Evolutionary conservation across 768 basidiomycete genomes (phyloP).

Genomic region (Pisolithus marmoratus): DNA sequence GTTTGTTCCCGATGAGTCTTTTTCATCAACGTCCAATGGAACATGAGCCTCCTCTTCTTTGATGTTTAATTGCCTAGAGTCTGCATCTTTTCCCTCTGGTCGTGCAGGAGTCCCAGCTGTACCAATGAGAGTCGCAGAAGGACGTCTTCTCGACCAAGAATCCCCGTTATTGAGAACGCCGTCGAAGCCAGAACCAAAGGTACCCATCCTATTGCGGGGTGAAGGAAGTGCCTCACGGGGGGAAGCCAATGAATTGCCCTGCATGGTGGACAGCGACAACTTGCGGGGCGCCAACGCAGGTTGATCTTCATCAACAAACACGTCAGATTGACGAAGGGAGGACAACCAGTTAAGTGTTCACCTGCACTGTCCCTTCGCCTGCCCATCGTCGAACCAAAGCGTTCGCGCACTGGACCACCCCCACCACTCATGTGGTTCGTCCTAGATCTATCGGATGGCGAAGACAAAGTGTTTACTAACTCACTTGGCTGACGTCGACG

Average conservation of each 20-base stretch:
- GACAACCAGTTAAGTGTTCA: slow-evolving; percentile 20
- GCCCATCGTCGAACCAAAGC: slow-evolving; percentile 52
- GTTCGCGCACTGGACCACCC: slow-evolving; percentile 56
- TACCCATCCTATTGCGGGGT: slow-evolving; percentile 56
- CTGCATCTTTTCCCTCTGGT: slow-evolving; percentile 35
- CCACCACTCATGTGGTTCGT: slow-evolving; percentile 44
- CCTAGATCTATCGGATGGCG: slow-evolving; percentile 57
- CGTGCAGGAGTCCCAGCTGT: slow-evolving; percentile 31
- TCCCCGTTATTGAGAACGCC: slow-evolving; percentile 65
- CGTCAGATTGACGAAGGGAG: slow-evolving; percentile 4
- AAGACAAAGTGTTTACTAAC: slow-evolving; percentile 54
- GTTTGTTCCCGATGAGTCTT: slow-evolving; percentile 3
- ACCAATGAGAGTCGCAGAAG: slow-evolving; percentile 52
- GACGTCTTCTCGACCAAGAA: slow-evolving; percentile 63
- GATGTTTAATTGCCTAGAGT: slow-evolving; percentile 42
- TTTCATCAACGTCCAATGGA: slow-evolving; percentile 3
- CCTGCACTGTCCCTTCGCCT: slow-evolving; percentile 70
- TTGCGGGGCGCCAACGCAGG: slow-evolving; percentile 57
- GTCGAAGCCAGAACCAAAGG: slow-evolving; percentile 59
- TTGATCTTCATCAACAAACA: slow-evolving; percentile 43
- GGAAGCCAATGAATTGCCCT: slow-evolving; percentile 42
- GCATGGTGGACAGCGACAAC: slow-evolving; percentile 60
- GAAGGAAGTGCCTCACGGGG: slow-evolving; percentile 61
- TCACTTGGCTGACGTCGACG: slow-evolving; percentile 82
- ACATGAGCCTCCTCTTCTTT: slow-evolving; percentile 52